Evolutionary conservation across 345 rosid genomes (phyloP).

Genomic region (Eucalyptus regnans): DNA sequence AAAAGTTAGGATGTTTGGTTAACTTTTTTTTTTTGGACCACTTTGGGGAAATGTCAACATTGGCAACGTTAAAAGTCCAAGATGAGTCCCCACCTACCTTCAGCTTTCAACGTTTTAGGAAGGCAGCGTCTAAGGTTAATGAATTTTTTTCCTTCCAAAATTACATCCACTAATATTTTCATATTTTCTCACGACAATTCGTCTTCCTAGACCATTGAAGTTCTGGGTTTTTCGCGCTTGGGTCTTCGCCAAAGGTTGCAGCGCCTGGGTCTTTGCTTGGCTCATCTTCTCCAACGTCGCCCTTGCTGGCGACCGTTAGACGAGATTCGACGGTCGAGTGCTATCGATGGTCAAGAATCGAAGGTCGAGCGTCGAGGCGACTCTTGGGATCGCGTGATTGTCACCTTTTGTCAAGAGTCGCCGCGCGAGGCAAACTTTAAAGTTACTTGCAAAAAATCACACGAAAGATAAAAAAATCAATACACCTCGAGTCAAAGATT

Average conservation of each 20-base stretch:
- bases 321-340: fast-evolving
- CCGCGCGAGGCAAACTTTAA: not conserved
- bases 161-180: no score
- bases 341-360: not conserved
- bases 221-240: not conserved
- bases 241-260: not conserved
- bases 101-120: no score
- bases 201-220: not conserved
- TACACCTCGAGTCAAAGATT: no score
- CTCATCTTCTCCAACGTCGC: not conserved
- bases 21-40: no score
- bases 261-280: not conserved
- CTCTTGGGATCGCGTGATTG: not conserved
- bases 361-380: not conserved
- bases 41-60: no score
- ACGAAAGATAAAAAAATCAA: no score
- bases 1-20: no score
- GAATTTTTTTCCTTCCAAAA: no score
- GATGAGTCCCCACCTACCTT: fast-evolving
- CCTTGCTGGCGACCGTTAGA: not conserved
- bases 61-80: no score
- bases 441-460: no score
- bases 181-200: not conserved
- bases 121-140: no score
- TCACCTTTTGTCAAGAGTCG: not conserved